Base-by-base conservation (phyloP, 495 filamentous ascomycete species). In the Oleoguttula mirabilis region DNA sequence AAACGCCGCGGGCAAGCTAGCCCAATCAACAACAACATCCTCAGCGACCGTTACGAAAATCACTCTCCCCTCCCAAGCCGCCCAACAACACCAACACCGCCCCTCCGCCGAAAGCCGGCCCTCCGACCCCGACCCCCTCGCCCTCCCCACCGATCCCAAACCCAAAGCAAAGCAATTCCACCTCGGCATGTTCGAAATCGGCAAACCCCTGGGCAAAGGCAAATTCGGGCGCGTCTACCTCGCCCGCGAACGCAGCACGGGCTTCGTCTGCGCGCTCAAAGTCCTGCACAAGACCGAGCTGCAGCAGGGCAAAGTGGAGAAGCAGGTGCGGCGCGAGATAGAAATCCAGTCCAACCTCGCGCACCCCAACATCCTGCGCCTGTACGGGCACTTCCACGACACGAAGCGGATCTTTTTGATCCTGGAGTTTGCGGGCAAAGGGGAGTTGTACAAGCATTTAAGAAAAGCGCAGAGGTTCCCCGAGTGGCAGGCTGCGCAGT, bases 181-280 rank as follows among this genome's bases (percentile, higher is more conserved):
- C 50, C 78, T 98, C 2, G 87, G 88, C 59, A 96, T 98, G 90
- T 98, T 98, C 56, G 90, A 98, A 55, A 96, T 98, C 52, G 90
- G 90, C 8, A 83, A 88, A 35, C 92, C 90, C 2, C 67, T 98
- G 4, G 90, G 90, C 7, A 98, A 96, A 60, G 90, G 90, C 40
- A 98, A 98, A 61, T 98, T 96, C 56, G 90, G 90, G 3, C 75
- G 92, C 33, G 90, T 98, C 1, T 98, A 98, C 58, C 75, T 98
- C 2, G 90, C 88, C 32, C 84, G 88, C 44, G 90, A 98, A 60
- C 75, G 86, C 21, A 79, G 73, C 32, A 83, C 75, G 16, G 83
- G 84, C 48, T 98, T 94, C 63, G 84, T 98, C 43, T 98, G 90
- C 63, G 90, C 88, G 6, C 72, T 98, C 40, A 98, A 98, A 64